Evolutionary conservation across 306 rosid genomes (phyloP).

Genomic region (Trifolium dubium): DNA sequence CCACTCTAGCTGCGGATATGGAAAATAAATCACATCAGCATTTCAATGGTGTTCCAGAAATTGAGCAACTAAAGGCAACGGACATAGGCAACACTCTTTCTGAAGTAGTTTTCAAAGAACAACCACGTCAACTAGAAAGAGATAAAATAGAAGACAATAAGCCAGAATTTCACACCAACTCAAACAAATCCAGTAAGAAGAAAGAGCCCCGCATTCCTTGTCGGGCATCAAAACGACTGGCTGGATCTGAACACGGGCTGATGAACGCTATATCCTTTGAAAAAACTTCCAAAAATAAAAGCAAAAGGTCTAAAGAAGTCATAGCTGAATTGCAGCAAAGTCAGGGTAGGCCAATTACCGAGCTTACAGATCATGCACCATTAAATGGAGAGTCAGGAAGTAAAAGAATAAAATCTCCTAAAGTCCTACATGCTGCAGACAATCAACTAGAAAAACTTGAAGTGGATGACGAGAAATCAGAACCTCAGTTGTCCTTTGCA

Average conservation of each 20-base stretch:
- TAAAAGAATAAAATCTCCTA: conserved; percentile 45
- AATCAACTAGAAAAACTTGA: conserved; percentile 46
- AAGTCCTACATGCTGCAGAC: conserved; percentile 31
- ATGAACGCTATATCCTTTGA: conserved; percentile 2
- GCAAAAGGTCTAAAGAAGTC: conserved; percentile 41
- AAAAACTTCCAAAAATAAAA: conserved; percentile 28
- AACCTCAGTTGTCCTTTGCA: conserved; percentile 63
- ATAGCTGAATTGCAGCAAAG: conserved; percentile 41
- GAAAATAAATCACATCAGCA: conserved; percentile 41
- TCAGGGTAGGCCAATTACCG: conserved; percentile 30
- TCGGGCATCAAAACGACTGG: conserved; percentile 61
- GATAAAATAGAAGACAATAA: conserved; percentile 44
- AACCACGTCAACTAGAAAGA: conserved; percentile 44
- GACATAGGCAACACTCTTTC: conserved; percentile 37
- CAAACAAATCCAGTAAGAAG: conserved; percentile 50
- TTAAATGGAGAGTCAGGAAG: conserved; percentile 38
- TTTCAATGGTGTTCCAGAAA: conserved; percentile 37
- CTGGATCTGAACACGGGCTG: conserved; percentile 39
- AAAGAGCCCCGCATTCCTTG: conserved; percentile 51
- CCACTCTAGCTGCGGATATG: conserved; percentile 44
- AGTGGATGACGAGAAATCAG: conserved; percentile 52
- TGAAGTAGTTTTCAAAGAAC: conserved; percentile 45
- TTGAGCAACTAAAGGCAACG: conserved; percentile 38
- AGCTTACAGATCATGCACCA: conserved; percentile 41
- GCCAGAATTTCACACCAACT: conserved; percentile 41